A percentile compares a stretch with the other conserved stretches of the same genome.
Conservation (phyloP, 2,329 filamentous ascomycete genomes). For the Dothideomycetes sp. region DNA sequence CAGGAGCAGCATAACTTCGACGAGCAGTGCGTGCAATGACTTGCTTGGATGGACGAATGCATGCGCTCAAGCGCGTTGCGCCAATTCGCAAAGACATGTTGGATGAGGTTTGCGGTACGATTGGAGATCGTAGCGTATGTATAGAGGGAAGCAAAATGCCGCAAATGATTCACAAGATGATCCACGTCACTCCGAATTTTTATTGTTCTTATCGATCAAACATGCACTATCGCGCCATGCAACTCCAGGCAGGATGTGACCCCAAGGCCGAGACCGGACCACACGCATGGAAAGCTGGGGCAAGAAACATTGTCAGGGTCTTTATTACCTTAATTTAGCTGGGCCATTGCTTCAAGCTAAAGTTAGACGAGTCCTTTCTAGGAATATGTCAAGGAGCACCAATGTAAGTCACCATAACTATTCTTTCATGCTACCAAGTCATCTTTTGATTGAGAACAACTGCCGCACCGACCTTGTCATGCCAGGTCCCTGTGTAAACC, state of each 20-base stretch:
- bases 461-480: too few species aligned
- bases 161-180: not conserved
- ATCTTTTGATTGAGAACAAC: too few species aligned
- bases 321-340: too few species aligned
- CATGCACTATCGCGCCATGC: not conserved
- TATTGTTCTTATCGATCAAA: not conserved
- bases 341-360: too few species aligned
- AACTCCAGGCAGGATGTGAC: not conserved
- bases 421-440: too few species aligned
- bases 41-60: conserved; percentile 9
- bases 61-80: conserved; percentile 15
- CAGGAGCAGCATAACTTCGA: conserved; percentile 25
- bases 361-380: too few species aligned
- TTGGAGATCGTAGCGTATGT: not conserved
- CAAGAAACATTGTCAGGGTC: not conserved
- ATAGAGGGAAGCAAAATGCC: not conserved
- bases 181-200: not conserved
- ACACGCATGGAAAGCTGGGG: not conserved
- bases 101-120: not conserved
- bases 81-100: conserved; percentile 14
- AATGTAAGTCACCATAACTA: too few species aligned
- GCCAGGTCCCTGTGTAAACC: too few species aligned
- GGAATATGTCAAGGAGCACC: too few species aligned
- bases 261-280: not conserved
- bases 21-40: conserved; percentile 7